A percentile compares a stretch with the other conserved stretches of the same genome.
Evolutionary conservation across 495 filamentous ascomycete genomes (phyloP).

Genomic region (Xylaria longipes): DNA sequence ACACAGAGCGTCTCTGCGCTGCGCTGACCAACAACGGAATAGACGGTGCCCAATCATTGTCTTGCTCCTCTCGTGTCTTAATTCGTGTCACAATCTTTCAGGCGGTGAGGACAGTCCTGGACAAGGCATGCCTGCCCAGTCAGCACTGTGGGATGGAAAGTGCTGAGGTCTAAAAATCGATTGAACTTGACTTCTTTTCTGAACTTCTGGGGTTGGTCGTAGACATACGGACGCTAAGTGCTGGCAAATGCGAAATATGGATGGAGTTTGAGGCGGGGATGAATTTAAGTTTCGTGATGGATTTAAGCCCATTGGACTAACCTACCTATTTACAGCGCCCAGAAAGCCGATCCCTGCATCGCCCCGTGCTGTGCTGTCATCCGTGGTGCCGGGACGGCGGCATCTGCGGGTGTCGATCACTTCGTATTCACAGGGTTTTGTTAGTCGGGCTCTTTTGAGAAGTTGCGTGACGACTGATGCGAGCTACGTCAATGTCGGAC

Average conservation of each 20-base stretch:
- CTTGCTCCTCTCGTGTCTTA: not conserved
- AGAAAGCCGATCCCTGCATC: not conserved
- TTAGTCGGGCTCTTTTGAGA: not conserved
- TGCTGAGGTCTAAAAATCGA: not conserved
- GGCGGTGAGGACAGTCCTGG: constrained; percentile 16
- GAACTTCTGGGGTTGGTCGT: not conserved
- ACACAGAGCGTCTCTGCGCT: not conserved
- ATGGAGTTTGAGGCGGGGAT: not conserved
- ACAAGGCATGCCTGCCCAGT: constrained; percentile 5
- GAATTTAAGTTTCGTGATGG: constrained; percentile 3
- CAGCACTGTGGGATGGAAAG: not conserved
- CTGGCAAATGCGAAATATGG: not conserved
- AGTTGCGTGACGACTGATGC: not conserved
- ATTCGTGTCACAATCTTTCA: not conserved
- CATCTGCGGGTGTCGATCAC: constrained; percentile 34
- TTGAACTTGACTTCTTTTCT: not conserved
- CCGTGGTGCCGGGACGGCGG: constrained; percentile 23
- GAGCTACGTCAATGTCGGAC: constrained; percentile 7
- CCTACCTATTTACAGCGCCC: not conserved
- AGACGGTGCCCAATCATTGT: constrained; percentile 9
- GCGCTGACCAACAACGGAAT: not conserved
- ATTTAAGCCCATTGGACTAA: not conserved
- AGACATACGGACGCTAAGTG: not conserved
- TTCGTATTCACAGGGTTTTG: constrained; percentile 34
- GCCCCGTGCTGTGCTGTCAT: constrained; percentile 7